Evolutionary conservation across 2,329 filamentous ascomycete genomes (phyloP).

Genomic region (Fusarium mexicanum): DNA sequence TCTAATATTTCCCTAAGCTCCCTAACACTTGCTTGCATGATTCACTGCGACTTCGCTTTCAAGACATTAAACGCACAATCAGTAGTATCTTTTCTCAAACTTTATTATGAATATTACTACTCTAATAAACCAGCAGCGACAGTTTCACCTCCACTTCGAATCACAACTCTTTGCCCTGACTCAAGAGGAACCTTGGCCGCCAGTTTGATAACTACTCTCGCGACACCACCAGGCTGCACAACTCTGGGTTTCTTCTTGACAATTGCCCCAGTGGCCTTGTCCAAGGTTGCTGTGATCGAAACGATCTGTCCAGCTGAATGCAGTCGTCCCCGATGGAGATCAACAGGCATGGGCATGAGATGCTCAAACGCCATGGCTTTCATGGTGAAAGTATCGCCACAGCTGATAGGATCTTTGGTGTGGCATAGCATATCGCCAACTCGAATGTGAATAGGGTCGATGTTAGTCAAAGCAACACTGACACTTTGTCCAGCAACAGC

Average conservation of each 20-base stretch:
- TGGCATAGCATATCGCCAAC: conserved; percentile 89
- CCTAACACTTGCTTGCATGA: not conserved
- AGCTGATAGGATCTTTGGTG: conserved; percentile 71
- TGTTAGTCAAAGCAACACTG: conserved; percentile 82
- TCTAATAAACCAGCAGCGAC: conserved; percentile 89
- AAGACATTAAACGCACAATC: not conserved
- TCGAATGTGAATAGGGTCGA: conserved; percentile 84
- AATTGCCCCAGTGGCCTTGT: conserved; percentile 80
- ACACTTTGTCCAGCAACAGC: conserved; percentile 92
- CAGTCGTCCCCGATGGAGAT: conserved; percentile 86
- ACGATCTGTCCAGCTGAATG: conserved; percentile 80
- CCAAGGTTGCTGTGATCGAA: conserved; percentile 76
- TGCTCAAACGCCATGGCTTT: conserved; percentile 92
- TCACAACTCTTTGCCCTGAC: conserved; percentile 79
- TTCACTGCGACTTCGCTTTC: not conserved
- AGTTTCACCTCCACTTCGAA: conserved; percentile 83
- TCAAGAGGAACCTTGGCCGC: conserved; percentile 81
- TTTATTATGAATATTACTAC: conserved; percentile 46
- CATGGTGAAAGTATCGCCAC: conserved; percentile 77
- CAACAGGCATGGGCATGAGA: conserved; percentile 86
- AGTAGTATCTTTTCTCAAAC: not conserved
- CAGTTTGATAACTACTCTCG: conserved; percentile 79
- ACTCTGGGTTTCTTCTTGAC: conserved; percentile 87
- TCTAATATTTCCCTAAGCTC: not conserved
- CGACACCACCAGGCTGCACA: conserved; percentile 81